Evolutionary conservation across 306 rosid species (phyloP).

Genomic region (Cicer bijugum): DNA sequence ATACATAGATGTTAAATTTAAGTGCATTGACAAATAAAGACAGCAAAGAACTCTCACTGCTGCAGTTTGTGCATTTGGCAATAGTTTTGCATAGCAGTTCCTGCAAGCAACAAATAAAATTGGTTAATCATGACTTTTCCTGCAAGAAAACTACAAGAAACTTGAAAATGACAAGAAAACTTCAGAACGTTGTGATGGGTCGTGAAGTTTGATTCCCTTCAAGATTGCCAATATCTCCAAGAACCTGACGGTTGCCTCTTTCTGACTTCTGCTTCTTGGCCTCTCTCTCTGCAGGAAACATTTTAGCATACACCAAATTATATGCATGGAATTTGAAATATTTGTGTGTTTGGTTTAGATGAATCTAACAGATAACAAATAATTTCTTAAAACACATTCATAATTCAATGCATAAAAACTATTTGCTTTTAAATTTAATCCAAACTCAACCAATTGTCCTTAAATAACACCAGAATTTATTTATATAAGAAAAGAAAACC

Average conservation of each 20-base stretch:
- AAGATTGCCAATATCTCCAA: slow-evolving; percentile 48
- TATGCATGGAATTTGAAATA: neutral
- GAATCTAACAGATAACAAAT: too few species aligned
- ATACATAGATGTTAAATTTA: neutral
- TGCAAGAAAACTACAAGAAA: neutral
- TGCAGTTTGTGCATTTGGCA: slow-evolving; percentile 32
- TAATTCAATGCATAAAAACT: too few species aligned
- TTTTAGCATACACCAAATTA: neutral
- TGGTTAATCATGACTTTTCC: neutral
- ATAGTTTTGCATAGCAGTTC: slow-evolving; percentile 31
- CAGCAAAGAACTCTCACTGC: neutral
- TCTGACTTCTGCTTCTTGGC: neutral
- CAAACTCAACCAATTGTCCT: too few species aligned
- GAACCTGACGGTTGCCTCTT: slow-evolving; percentile 26
- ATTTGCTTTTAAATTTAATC: too few species aligned
- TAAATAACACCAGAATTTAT: too few species aligned
- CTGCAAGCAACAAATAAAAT: neutral
- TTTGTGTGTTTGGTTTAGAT: too few species aligned
- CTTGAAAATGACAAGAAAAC: neutral
- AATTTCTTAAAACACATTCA: too few species aligned
- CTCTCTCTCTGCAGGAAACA: neutral
- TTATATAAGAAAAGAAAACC: too few species aligned
- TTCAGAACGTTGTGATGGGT: slow-evolving; percentile 39
- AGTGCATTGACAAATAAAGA: slow-evolving; percentile 11
- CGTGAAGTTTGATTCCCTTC: slow-evolving; percentile 12